A percentile compares a stretch with the other conserved stretches of the same genome.
phyloP scores from a whole-genome alignment of 1,284 basidiomycete genomes.

The Takashimella koratensis region DNA sequence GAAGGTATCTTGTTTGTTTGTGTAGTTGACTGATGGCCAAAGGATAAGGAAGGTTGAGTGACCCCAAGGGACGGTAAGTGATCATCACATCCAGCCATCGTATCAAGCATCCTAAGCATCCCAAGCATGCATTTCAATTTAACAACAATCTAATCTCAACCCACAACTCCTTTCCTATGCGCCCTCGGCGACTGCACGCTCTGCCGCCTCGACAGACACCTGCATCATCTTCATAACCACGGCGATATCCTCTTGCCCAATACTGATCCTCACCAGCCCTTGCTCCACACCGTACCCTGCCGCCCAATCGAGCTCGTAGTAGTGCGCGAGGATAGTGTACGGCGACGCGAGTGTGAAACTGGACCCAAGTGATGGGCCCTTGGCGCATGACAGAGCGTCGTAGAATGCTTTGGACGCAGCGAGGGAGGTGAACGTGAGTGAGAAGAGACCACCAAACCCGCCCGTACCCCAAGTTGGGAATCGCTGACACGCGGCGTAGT shows the following conservation, averaged over 20 bases:
- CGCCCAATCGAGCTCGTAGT: conserved; percentile 88
- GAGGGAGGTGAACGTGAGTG: conserved; percentile 72
- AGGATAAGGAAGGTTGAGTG: no score
- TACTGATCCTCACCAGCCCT: conserved; percentile 79
- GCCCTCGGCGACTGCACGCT: conserved; percentile 20
- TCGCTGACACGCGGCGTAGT: conserved; percentile 63
- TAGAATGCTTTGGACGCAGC: conserved; percentile 78
- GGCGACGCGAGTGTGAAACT: conserved; percentile 94
- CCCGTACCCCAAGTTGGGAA: conserved; percentile 51
- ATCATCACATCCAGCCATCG: neutral
- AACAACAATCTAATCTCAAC: neutral
- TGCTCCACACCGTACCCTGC: conserved; percentile 77
- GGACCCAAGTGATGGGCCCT: conserved; percentile 91
- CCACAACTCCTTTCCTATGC: neutral
- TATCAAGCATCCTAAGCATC: no score
- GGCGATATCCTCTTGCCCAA: conserved; percentile 80
- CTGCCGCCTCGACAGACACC: conserved; percentile 60
- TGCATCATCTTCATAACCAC: conserved; percentile 62
- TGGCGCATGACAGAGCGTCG: conserved; percentile 75
- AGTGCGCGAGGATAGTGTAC: conserved; percentile 92
- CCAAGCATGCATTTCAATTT: no score
- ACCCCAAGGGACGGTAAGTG: no score
- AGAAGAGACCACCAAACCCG: conserved; percentile 90
- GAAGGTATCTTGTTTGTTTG: no score
- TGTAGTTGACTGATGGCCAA: neutral